Percentiles rank a stretch among this genome's conserved stretches.
These are phyloP conservation scores for Podaxis mareebaensis DNA, from an alignment of 768 basidiomycete species.

Conservation along the genomic window DNA sequence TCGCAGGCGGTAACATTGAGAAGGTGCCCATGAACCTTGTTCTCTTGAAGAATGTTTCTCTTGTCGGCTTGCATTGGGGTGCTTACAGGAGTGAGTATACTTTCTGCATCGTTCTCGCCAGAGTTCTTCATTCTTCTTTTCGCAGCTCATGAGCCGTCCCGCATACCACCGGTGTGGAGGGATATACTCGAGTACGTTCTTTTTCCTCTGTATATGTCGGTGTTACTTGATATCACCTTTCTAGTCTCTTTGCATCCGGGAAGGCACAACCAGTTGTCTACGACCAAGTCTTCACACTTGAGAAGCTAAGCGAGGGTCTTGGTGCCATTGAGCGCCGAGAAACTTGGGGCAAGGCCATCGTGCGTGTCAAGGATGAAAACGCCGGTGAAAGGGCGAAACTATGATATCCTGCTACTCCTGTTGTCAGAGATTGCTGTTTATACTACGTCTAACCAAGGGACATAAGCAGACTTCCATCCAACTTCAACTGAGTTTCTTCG, in stretches of 20 bases:
- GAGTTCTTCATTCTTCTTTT: constrained; percentile 5
- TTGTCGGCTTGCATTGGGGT: constrained; percentile 89
- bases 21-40: constrained; percentile 85
- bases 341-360: constrained; percentile 91
- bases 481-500: too few species aligned
- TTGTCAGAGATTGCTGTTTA: not conserved
- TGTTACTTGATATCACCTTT: constrained; percentile 1
- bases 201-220: not conserved
- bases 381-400: constrained; percentile 41
- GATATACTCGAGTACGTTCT: constrained; percentile 60
- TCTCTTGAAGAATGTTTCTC: constrained; percentile 80
- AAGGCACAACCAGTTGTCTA: constrained; percentile 72
- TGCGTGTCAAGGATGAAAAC: constrained; percentile 58
- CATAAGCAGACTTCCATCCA: too few species aligned
- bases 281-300: constrained; percentile 66
- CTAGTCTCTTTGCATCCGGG: constrained; percentile 67
- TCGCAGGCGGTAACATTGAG: constrained; percentile 83
- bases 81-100: constrained; percentile 62
- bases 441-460: not conserved
- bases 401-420: constrained; percentile 20
- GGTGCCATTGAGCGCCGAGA: constrained; percentile 75
- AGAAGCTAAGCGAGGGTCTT: constrained; percentile 66
- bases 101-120: not conserved
- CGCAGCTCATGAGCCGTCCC: constrained; percentile 64
- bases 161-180: constrained; percentile 70